Percentiles rank a stretch among this genome's conserved stretches.
phyloP scores from a whole-genome alignment of 2,329 filamentous ascomycete genomes.

The Fusarium nematophilum region DNA sequence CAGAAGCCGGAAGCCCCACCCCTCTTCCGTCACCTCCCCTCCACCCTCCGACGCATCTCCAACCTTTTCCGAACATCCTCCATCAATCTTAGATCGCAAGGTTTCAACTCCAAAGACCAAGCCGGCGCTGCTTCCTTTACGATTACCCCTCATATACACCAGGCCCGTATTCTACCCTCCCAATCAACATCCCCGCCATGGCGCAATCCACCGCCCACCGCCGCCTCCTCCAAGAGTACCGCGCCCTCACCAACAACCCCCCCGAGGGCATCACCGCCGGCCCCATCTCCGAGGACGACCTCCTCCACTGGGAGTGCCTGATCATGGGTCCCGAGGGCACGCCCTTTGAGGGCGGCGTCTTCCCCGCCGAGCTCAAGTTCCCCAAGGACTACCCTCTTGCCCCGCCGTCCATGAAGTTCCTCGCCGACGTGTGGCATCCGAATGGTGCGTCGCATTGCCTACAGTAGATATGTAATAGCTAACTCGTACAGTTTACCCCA shows the following conservation, averaged over 20 bases:
- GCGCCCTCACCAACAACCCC: constrained; percentile 89
- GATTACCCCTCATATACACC: too few relatives aligned
- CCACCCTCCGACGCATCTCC: constrained; percentile 28
- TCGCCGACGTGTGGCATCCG: constrained; percentile 94
- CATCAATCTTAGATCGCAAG: too few relatives aligned
- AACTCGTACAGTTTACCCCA: constrained; percentile 78
- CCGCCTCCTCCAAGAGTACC: constrained; percentile 96
- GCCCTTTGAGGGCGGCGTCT: constrained; percentile 95
- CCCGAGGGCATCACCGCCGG: constrained; percentile 98
- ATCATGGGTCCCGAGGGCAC: constrained; percentile 97
- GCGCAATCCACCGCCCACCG: constrained; percentile 73
- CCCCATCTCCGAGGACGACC: constrained; percentile 91
- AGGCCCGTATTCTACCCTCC: too few relatives aligned
- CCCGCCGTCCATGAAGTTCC: constrained; percentile 95
- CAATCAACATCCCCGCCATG: constrained; percentile 52
- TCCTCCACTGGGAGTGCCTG: constrained; percentile 95
- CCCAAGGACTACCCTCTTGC: constrained; percentile 97
- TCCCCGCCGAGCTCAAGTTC: constrained; percentile 94
- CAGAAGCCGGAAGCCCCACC: constrained; percentile 27
- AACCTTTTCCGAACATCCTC: neutral
- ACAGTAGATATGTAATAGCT: neutral
- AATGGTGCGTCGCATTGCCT: constrained; percentile 72
- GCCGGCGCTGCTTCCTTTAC: too few relatives aligned
- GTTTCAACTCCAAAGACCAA: too few relatives aligned
- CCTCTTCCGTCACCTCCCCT: constrained; percentile 30